Base-by-base conservation (phyloP, 768 basidiomycete genomes). In the Russula earlei region DNA sequence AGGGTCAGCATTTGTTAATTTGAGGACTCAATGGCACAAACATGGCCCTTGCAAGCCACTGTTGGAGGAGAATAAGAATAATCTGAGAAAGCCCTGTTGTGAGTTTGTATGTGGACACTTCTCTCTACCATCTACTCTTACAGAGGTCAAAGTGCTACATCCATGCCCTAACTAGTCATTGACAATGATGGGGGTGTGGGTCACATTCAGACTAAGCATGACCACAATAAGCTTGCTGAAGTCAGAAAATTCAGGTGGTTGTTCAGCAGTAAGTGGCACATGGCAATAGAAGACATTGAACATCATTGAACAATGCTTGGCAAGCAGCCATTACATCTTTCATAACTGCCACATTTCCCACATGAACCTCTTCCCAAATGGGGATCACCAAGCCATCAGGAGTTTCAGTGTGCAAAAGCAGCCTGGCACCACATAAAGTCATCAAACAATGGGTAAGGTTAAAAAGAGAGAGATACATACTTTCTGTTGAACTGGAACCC, bases 101-200 rank as follows among this genome's bases (percentile, higher is more conserved):
- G 29, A 34, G 36, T 27, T 33, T 19, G 7, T 14, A 24, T 15
- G 33, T 17, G 11, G 27, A 17, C 19, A 56, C 42, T 25, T 9
- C 8, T 24, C 4, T n/a, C 11, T 4, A 29, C 36, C 4, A 5
- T 34, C 27, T 44, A 24, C 37, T 66, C 83, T 60, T 53, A 88
- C 89, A 17, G 93, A 88, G n/a, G 91, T 84, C 47, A 92, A 71
- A 0, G 94, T 94, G 58, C 91, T 94, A 64, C 96, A 77, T 10
- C 95, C 94, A 27, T 91, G 77, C 4, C 92, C 95, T 14, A 99
- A 80, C 66, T 99, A 96, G 64, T 94, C 96, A 65, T 98, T 99
- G 34, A 99, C 79, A 17, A 99, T 84, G 55, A 98, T 87, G 0
- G 87, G 87, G 0, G 87, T 85, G 37, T 80, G 77, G 20, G 78